These are phyloP conservation scores for Annulohypoxylon bovei DNA, from an alignment of 495 filamentous ascomycete species.

Conservation along the genomic window DNA sequence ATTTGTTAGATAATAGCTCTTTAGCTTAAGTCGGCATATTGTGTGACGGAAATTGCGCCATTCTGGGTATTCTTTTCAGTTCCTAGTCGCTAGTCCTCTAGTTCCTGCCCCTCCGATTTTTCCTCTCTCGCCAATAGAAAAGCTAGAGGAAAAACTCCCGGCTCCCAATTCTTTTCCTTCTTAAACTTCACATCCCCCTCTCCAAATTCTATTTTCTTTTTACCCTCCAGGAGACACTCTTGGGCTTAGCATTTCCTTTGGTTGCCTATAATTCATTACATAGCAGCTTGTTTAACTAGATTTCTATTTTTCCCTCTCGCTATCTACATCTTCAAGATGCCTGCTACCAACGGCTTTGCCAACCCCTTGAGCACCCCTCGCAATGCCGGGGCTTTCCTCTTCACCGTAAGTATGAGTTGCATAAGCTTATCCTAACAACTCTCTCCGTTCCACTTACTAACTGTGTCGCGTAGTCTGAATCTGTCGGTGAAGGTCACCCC, in stretches of 20 bases:
- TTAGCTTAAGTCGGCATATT: conserved; percentile 31
- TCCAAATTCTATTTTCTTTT: conserved; percentile 44
- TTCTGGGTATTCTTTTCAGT: conserved; percentile 18
- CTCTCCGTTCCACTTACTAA: background rate
- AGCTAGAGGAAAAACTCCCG: conserved; percentile 37
- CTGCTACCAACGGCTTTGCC: conserved; percentile 62
- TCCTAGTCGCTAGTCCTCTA: background rate
- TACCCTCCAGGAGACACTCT: conserved; percentile 32
- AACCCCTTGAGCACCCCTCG: conserved; percentile 56
- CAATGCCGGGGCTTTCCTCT: conserved; percentile 85
- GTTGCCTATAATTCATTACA: conserved; percentile 24
- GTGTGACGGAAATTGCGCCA: conserved; percentile 39
- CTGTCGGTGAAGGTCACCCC: conserved; percentile 96
- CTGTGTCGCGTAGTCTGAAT: conserved; percentile 73
- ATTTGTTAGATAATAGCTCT: conserved; percentile 5
- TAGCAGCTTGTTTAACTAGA: conserved; percentile 18
- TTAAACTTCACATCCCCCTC: conserved; percentile 30
- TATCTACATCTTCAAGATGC: conserved; percentile 62
- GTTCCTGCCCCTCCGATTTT: conserved; percentile 37
- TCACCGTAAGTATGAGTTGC: conserved; percentile 71
- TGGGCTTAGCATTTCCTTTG: conserved; percentile 27
- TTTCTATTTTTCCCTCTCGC: conserved; percentile 9
- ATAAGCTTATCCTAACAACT: background rate
- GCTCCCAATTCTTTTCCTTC: conserved; percentile 43
- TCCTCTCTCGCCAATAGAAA: conserved; percentile 28